Evolutionary conservation across 768 basidiomycete genomes (phyloP), one percentile per base, ranked within the genome.

Genomic region (Rhodosporidiobolus odoratus): DNA sequence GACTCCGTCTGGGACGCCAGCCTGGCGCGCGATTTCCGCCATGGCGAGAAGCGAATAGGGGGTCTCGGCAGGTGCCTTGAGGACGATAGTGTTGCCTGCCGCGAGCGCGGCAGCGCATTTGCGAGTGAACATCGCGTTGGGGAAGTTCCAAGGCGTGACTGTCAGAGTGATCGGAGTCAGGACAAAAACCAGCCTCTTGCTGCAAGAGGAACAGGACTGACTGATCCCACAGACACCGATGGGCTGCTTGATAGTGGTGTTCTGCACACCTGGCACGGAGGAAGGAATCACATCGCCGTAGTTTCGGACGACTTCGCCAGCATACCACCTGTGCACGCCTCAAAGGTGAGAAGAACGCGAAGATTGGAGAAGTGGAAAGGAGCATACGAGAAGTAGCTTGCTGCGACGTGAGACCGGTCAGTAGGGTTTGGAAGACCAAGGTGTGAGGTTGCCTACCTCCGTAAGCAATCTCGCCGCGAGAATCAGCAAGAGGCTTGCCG

Each of bases 41-140:
- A 97, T 83, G 8, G 95, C 96, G 17, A 98, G 85, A 15, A 88
- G 86, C 38, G 91, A 92, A 81, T 91, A 96, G 2, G 96, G 96
- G 0, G 96, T 92, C 80, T 99, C 96, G 1, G 92, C 85, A 1
- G 96, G 88, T 2, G 94, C 94, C 76, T 98, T 98, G 79, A 97
- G 87, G 57, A 99, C 93, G 0, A 88, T 84, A 0, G 95, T 96
- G 78, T 95, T 97, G n/a, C 96, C 96, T 23, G 92, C 92, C 3
- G 94, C 95, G 23, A 98, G 84, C 32, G 91, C 92, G 37, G 91
- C 86, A 35, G 86, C 91, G 23, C 92, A 82, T 79, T 94, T 94
- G n/a, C 92, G 88, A 1, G 89, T 89, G 30, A 92, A 89, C 73
- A 73, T 76, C 27, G 74, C 71, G 47, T 68, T 75, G n/a, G 69